phyloP scores from a whole-genome alignment of 2,329 filamentous ascomycete genomes.

The Beauveria sp. region DNA sequence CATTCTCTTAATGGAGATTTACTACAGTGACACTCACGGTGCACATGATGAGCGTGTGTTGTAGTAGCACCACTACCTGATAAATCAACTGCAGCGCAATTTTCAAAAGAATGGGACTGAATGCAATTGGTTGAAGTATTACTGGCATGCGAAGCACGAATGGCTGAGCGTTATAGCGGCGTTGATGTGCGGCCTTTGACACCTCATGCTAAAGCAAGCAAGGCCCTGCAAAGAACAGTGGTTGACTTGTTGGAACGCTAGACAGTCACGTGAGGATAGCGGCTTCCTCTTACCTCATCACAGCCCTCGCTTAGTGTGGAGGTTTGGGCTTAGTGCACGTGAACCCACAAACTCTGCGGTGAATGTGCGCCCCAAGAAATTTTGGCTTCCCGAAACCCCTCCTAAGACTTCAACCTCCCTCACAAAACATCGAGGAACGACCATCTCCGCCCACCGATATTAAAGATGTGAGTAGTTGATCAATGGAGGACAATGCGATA shows the following conservation, averaged over 20 bases:
- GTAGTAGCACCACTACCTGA: background rate
- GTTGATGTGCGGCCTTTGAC: background rate
- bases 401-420: conserved; percentile 27
- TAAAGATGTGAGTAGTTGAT: conserved; percentile 36
- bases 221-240: no score
- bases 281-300: conserved; percentile 21
- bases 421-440: conserved; percentile 32
- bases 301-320: conserved; percentile 34
- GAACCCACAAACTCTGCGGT: conserved; percentile 34
- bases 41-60: no score
- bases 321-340: conserved; percentile 27
- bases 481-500: background rate
- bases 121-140: background rate
- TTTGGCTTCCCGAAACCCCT: conserved; percentile 32
- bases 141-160: background rate
- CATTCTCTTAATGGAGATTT: no score
- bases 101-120: background rate
- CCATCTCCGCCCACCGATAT: conserved; percentile 34
- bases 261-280: conserved; percentile 18
- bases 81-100: background rate
- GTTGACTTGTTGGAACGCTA: background rate
- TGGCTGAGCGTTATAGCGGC: background rate
- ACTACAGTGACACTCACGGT: no score
- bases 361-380: conserved; percentile 32
- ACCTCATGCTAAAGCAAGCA: background rate